Percentiles rank a stretch among this genome's conserved stretches.
Evolutionary conservation across 139 green algal species (phyloP).

Genomic region (Pseudopediastrum boryanum): DNA sequence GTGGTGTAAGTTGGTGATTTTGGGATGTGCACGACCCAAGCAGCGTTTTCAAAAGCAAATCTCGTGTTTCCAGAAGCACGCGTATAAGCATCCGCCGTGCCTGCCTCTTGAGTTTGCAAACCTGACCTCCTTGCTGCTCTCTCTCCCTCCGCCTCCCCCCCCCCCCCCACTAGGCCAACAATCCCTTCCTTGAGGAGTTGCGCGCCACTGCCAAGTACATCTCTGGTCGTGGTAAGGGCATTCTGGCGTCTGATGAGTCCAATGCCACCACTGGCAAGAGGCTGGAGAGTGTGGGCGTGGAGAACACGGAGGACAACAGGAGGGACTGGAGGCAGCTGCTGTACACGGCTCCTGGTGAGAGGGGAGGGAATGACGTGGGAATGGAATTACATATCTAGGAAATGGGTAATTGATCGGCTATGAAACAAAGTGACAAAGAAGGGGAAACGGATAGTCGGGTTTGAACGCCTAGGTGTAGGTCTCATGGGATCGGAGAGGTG

Average conservation of each 20-base stretch:
- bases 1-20: too few relatives aligned
- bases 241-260: slow-evolving; percentile 68
- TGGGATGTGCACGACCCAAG: too few relatives aligned
- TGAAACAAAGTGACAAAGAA: too few relatives aligned
- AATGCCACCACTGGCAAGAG: slow-evolving; percentile 90
- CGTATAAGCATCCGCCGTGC: too few relatives aligned
- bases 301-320: slow-evolving; percentile 88
- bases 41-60: too few relatives aligned
- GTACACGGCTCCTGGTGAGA: slow-evolving; percentile 66
- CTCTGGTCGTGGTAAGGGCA: slow-evolving; percentile 38
- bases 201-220: slow-evolving; percentile 77
- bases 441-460: too few relatives aligned
- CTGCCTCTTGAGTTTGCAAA: neutral
- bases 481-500: too few relatives aligned
- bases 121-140: neutral
- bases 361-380: neutral
- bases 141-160: neutral
- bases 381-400: too few relatives aligned
- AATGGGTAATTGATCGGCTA: too few relatives aligned
- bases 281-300: slow-evolving; percentile 78
- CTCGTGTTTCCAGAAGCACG: too few relatives aligned
- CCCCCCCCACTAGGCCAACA: slow-evolving; percentile 32
- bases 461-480: too few relatives aligned
- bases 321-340: slow-evolving; percentile 84
- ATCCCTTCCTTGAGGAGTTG: slow-evolving; percentile 76